Conservation (phyloP, 139 green algal genomes). For the Tetraselmis chui region DNA sequence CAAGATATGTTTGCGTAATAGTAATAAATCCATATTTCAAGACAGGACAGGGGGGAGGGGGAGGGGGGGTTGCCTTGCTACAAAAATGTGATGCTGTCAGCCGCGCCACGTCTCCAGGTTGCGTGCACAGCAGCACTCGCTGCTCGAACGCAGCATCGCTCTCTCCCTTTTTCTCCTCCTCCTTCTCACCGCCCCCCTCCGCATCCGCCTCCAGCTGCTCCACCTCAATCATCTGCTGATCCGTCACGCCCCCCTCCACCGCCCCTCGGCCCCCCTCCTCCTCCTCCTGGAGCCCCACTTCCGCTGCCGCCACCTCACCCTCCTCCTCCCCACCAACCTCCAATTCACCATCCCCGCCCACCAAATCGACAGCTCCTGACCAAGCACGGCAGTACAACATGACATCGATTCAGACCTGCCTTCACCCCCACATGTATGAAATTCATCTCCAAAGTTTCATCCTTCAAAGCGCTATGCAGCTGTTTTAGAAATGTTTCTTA, state of each 20-base stretch:
- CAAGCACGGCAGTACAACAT: too few relatives aligned
- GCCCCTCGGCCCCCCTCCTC: too few relatives aligned
- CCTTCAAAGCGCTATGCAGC: too few relatives aligned
- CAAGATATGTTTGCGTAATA: too few relatives aligned
- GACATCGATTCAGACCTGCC: too few relatives aligned
- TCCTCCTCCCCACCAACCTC: neutral
- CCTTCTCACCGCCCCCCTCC: neutral
- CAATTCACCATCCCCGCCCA: neutral
- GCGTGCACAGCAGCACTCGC: neutral
- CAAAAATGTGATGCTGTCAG: neutral
- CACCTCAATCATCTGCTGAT: neutral
- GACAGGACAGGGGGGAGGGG: too few relatives aligned
- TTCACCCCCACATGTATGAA: too few relatives aligned
- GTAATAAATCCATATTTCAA: too few relatives aligned
- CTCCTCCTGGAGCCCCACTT: neutral
- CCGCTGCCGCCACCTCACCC: too few relatives aligned
- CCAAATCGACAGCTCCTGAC: too few relatives aligned
- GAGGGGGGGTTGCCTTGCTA: neutral
- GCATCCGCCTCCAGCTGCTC: neutral
- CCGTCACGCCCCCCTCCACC: neutral
- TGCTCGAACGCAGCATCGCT: neutral
- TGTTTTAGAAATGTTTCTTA: too few relatives aligned
- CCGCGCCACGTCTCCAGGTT: neutral
- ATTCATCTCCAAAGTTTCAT: too few relatives aligned
- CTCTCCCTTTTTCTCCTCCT: neutral